Base-by-base conservation (phyloP, 495 filamentous ascomycete genomes). In the Baudoinia panamericana region DNA sequence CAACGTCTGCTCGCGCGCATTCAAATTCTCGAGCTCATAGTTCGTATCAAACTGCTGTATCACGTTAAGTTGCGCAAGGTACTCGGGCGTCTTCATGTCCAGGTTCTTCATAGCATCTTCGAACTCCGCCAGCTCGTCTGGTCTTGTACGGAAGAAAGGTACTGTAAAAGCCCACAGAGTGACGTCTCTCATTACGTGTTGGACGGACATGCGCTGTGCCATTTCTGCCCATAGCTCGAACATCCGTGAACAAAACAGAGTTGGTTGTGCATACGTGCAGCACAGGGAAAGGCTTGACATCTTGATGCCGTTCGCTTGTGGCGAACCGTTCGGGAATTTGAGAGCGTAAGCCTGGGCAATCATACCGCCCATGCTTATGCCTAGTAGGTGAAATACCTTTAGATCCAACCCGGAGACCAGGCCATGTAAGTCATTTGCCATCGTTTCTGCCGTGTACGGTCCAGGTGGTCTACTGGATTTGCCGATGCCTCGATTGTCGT, bases 341-440 rank as follows among this genome's bases (percentile, higher is more conserved):
- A 85, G 67, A 2, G 78, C 74, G 34, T 75, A 72, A 46, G 76
- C 74, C 28, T 87, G 66, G 0, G 74, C 67, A 3, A 81, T 86
- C 17, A 77, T 77, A 30, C 82, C 83, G 47, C 83, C 83, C 57
- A 86, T 75, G 20, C 70, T 76, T 17, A 90, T 82, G 25, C 83
- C 83, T 39, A 86, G 65, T 5, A 84, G 43, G 23, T 51, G 47
- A 36, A 45, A 51, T 2, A n/a, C 13, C 4, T 30, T 29, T 11
- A 46, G 29, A n/a, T 51, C 31, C 8, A 46, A 22, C 3, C 19
- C 30, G 7, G 12, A 5, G 13, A 51, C 23, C 15, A 51, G 43
- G 11, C 36, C 43, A 22, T 33, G 42, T 4, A 51, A 22, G 27
- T 51, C 47, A 31, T 40, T 28, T 5, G 47, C 47, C 21, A 51